These are phyloP conservation scores for Ustilago cynodontis DNA, from an alignment of 1,284 basidiomycete genomes.

Conservation along the genomic window DNA sequence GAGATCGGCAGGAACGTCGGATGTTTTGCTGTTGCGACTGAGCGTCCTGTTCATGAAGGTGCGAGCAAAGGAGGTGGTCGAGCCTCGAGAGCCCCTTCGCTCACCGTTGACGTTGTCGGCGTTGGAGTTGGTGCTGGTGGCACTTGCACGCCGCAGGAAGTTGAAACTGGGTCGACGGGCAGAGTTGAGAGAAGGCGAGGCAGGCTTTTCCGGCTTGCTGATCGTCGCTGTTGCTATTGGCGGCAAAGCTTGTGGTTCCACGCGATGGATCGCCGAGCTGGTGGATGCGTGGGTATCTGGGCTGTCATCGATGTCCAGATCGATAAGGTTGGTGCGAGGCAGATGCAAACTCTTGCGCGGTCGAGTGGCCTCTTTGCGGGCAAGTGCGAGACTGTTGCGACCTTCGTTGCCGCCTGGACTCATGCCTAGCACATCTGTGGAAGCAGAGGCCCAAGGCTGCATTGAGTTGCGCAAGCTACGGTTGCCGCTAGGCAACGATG, in stretches of 20 bases:
- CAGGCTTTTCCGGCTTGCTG: constrained; percentile 24
- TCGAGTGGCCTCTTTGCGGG: constrained; percentile 34
- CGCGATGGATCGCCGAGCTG: constrained; percentile 1
- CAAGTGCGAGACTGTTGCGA: constrained; percentile 35
- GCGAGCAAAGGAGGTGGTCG: constrained; percentile 28
- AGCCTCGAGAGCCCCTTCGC: constrained; percentile 24
- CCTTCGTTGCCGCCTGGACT: constrained; percentile 8
- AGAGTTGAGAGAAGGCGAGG: constrained; percentile 22
- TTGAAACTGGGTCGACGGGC: constrained; percentile 39
- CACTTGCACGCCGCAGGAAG: constrained; percentile 39
- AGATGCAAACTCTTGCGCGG: constrained; percentile 42
- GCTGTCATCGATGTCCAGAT: constrained; percentile 18
- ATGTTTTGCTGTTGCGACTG: constrained; percentile 31
- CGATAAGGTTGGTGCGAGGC: constrained; percentile 27
- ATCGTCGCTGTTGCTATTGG: constrained; percentile 18
- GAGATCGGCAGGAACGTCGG: constrained; percentile 13
- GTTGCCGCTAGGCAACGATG: constrained; percentile 4
- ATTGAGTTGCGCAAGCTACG: constrained; percentile 35
- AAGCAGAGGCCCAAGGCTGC: constrained; percentile 47
- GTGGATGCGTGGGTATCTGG: constrained; percentile 4
- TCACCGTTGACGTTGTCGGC: constrained; percentile 23
- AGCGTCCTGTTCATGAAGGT: constrained; percentile 37
- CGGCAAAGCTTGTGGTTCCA: constrained; percentile 9
- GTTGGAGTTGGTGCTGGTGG: constrained; percentile 26
- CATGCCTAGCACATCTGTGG: constrained; percentile 42